Evolutionary conservation across 2,329 filamentous ascomycete species (phyloP).

Genomic region (Juglanconis oblonga): DNA sequence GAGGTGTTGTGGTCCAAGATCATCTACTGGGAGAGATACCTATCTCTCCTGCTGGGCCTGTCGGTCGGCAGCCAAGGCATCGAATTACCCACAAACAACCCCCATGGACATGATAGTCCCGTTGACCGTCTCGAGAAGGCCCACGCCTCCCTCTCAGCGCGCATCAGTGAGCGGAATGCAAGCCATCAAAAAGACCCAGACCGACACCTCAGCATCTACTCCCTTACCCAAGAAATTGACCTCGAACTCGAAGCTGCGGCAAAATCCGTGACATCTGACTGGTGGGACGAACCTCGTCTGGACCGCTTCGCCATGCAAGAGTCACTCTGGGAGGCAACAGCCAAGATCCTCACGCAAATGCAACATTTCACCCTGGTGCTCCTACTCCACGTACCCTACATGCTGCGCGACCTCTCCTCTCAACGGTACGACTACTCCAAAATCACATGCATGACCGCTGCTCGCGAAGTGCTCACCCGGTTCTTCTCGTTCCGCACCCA

Average conservation of each 20-base stretch:
- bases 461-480: slow-evolving; percentile 46
- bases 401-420: slow-evolving; percentile 40
- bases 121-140: slow-evolving; percentile 43
- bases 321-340: slow-evolving; percentile 28
- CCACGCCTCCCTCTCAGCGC: slow-evolving; percentile 39
- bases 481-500: slow-evolving; percentile 45
- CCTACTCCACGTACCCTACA: slow-evolving; percentile 53
- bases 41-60: slow-evolving; percentile 50
- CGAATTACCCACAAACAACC: slow-evolving; percentile 31
- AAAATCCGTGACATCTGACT: slow-evolving; percentile 39
- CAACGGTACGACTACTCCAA: slow-evolving; percentile 46
- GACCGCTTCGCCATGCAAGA: slow-evolving; percentile 21
- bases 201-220: slow-evolving; percentile 33
- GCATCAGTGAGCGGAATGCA: slow-evolving; percentile 47
- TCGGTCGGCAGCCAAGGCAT: slow-evolving; percentile 41
- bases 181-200: slow-evolving; percentile 15
- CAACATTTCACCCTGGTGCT: slow-evolving; percentile 49
- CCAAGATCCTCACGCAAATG: slow-evolving; percentile 44
- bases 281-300: slow-evolving; percentile 43
- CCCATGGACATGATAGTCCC: slow-evolving; percentile 30
- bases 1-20: slow-evolving; percentile 47
- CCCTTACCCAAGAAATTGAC: slow-evolving; percentile 42
- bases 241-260: slow-evolving; percentile 44
- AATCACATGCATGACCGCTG: slow-evolving; percentile 45
- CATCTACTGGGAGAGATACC: slow-evolving; percentile 46